Evolutionary conservation across 768 basidiomycete species (phyloP).

Genomic region (Floccularia luteovirens): DNA sequence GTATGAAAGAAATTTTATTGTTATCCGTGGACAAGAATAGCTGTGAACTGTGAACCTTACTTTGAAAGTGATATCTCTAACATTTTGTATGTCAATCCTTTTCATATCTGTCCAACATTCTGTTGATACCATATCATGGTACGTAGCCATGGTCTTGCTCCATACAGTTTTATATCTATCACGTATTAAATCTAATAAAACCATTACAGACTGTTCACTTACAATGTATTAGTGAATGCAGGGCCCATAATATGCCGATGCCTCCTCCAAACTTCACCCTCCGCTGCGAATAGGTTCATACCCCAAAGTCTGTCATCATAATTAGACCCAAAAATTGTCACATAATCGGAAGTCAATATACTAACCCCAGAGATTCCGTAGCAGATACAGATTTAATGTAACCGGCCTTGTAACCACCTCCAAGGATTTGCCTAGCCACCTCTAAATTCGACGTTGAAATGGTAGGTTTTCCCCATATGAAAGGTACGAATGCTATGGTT

Average conservation of each 20-base stretch:
- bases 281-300: constrained; percentile 26
- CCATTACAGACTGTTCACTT: not conserved
- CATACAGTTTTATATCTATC: constrained; percentile 26
- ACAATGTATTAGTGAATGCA: constrained; percentile 27
- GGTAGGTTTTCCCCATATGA: not conserved
- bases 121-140: constrained; percentile 22
- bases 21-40: not conserved
- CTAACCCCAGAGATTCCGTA: not conserved
- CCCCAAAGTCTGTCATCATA: constrained; percentile 20
- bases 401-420: not conserved
- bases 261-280: constrained; percentile 28
- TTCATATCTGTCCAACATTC: constrained; percentile 19
- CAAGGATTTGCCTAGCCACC: not conserved
- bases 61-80: constrained; percentile 23
- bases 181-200: constrained; percentile 3
- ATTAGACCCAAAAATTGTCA: not conserved
- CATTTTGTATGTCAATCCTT: constrained; percentile 12
- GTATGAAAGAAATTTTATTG: not conserved
- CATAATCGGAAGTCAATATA: not conserved
- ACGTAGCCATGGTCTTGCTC: constrained; percentile 20
- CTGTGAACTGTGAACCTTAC: constrained; percentile 9
- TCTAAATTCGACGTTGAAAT: constrained; percentile 3
- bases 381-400: not conserved
- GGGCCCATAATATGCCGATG: constrained; percentile 30
- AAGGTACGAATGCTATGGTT: not conserved